These are phyloP conservation scores for Mucor irregularis DNA, from an alignment of 371 early-diverging fungal species.

Conservation along the genomic window DNA sequence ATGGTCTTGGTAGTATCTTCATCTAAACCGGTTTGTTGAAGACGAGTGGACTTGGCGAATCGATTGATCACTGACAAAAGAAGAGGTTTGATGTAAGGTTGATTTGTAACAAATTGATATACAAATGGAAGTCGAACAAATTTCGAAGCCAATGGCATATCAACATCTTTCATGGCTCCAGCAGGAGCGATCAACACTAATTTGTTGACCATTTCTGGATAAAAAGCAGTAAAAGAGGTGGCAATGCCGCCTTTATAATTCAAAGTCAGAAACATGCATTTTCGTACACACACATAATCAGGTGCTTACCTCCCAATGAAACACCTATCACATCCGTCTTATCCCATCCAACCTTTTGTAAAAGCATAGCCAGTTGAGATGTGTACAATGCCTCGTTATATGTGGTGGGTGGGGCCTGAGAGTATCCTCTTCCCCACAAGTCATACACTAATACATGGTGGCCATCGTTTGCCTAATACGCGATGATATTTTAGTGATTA, in stretches of 20 bases:
- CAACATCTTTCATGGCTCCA: conserved; percentile 41
- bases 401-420: conserved; percentile 44
- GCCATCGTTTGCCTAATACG: conserved; percentile 42
- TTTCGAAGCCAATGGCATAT: conserved; percentile 33
- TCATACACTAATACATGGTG: conserved; percentile 55
- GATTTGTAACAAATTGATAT: conserved; percentile 10
- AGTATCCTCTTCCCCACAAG: conserved; percentile 58
- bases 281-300: too few relatives aligned
- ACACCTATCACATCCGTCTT: conserved; percentile 46
- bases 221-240: conserved; percentile 49
- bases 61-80: neutral
- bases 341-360: conserved; percentile 61
- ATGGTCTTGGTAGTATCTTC: neutral
- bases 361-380: conserved; percentile 45
- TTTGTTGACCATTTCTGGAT: conserved; percentile 50
- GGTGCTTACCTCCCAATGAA: conserved; percentile 46
- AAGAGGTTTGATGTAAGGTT: conserved; percentile 20
- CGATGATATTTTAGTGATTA: neutral
- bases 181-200: conserved; percentile 57
- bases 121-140: conserved; percentile 17
- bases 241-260: conserved; percentile 30
- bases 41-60: conserved; percentile 1
- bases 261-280: too few relatives aligned
- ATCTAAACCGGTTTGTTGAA: neutral
- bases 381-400: conserved; percentile 52